Base-by-base conservation (phyloP, 805 yeast genomes). In the Hanseniaspora lachancei region DNA sequence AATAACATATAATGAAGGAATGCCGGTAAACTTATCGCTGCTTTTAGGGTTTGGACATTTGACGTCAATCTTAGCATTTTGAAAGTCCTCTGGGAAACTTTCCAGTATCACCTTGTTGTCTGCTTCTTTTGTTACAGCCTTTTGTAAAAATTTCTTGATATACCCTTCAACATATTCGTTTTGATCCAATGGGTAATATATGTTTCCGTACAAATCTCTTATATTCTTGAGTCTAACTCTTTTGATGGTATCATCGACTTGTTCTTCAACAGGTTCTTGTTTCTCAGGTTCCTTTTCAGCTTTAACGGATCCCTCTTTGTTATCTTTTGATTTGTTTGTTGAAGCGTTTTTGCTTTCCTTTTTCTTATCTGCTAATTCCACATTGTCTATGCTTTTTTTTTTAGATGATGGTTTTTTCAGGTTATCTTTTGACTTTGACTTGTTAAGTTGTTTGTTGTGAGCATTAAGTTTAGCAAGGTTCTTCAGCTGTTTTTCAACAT, bases 1-100 rank as follows among this genome's bases (percentile, higher is more conserved):
- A 58, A 77, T 83, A 8, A 89, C 70, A 0, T 91, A 89, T 52
- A 84, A 66, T 59, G 79, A 81, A 2, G 86, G 75, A 43, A 86
- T 77, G 0, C 96, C 96, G 34, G 67, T 70, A 57, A 68, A 66
- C 58, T 71, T 80, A 71, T 66, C 76, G 34, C 74, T 73, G 48
- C 84, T 93, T 1, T 82, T 70, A 57, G 79, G 77, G 0, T 81
- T 68, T 32, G 47, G 50, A 13, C 47, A 9, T 64, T 75, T 80
- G 13, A 87, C 84, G 40, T 72, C 66, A 16, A 64, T 51, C 1
- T 68, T 61, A 5, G 67, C 35, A 10, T 64, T 56, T 44, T 58
- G 57, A 39, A 65, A 67, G n/a, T 57, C 50, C 7, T 54, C 44
- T 5, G 64, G 64, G 32, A 61, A 46, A 2, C 7, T n/a, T 15